These are phyloP conservation scores for Spizellomyces punctatus DNA, from an alignment of 192 early-diverging fungal species.

Conservation along the genomic window DNA sequence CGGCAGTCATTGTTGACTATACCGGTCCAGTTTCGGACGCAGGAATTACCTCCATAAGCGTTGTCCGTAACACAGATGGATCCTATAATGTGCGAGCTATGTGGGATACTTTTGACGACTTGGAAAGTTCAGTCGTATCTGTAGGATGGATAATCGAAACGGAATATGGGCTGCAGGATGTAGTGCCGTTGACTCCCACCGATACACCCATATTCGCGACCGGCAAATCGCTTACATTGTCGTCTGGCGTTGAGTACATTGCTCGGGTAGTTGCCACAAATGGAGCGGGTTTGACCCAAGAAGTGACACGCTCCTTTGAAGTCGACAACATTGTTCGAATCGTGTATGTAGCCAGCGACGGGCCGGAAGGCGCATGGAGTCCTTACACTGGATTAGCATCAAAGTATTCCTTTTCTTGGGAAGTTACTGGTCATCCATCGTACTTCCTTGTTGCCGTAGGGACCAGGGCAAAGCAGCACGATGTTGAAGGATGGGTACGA, in stretches of 20 bases:
- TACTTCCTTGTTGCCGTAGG: constrained; percentile 6
- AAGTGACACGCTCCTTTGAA: background rate
- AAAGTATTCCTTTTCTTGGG: background rate
- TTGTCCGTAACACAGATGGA: background rate
- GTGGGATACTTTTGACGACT: constrained; percentile 3
- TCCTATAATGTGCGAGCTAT: background rate
- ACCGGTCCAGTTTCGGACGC: constrained; percentile 1
- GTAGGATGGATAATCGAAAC: constrained; percentile 13
- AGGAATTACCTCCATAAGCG: background rate
- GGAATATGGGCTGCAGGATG: constrained; percentile 4
- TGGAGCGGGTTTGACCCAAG: background rate
- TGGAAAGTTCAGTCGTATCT: background rate
- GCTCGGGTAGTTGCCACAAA: constrained; percentile 13
- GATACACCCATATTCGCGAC: background rate
- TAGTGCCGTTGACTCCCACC: background rate
- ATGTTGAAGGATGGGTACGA: background rate
- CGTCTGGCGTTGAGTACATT: background rate
- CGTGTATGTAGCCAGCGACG: background rate
- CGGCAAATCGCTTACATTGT: background rate
- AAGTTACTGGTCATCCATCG: background rate
- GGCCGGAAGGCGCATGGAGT: background rate
- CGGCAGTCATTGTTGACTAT: background rate
- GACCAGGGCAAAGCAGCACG: background rate
- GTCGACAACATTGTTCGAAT: background rate
- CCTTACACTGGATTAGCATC: background rate